A percentile compares a stretch with the other conserved stretches of the same genome.
Conservation (phyloP, 1,139 yeast species). For the Yamadazyma membranifaciens region DNA sequence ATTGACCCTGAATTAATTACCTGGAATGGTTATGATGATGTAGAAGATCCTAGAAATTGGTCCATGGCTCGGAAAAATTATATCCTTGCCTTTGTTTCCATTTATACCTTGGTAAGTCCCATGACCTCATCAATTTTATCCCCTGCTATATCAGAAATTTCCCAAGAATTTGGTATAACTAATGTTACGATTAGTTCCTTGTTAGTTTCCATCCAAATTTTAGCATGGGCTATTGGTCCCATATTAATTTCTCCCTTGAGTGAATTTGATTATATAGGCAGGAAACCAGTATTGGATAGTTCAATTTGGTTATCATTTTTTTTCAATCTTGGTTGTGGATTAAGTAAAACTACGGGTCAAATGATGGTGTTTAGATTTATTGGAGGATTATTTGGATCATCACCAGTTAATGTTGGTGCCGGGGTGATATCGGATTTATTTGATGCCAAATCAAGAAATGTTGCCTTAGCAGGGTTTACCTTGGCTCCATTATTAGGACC, state of each 20-base stretch:
- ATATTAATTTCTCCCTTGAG: conserved; percentile 44
- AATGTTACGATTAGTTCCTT: conserved; percentile 31
- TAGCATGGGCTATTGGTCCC: conserved; percentile 51
- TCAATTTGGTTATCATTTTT: conserved; percentile 36
- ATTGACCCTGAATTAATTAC: conserved; percentile 46
- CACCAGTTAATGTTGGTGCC: conserved; percentile 45
- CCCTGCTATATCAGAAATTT: conserved; percentile 39
- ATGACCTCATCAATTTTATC: conserved; percentile 47
- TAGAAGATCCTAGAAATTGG: conserved; percentile 45
- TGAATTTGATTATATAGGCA: conserved; percentile 41
- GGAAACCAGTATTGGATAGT: conserved; percentile 38
- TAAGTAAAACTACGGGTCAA: conserved; percentile 37
- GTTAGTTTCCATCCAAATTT: conserved; percentile 44
- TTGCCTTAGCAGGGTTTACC: conserved; percentile 42
- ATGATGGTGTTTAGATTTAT: conserved; percentile 40
- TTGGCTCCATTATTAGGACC: conserved; percentile 58
- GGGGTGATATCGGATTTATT: conserved; percentile 41
- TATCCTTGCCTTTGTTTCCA: conserved; percentile 35
- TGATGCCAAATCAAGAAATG: conserved; percentile 36
- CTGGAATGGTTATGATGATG: conserved; percentile 38
- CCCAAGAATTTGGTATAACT: conserved; percentile 32
- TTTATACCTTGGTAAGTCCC: conserved; percentile 45
- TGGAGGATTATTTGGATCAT: conserved; percentile 42
- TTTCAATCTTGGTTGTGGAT: conserved; percentile 43
- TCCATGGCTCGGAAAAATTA: conserved; percentile 23